Evolutionary conservation across 345 rosid species (phyloP).

Genomic region (Erucastrum elatum): DNA sequence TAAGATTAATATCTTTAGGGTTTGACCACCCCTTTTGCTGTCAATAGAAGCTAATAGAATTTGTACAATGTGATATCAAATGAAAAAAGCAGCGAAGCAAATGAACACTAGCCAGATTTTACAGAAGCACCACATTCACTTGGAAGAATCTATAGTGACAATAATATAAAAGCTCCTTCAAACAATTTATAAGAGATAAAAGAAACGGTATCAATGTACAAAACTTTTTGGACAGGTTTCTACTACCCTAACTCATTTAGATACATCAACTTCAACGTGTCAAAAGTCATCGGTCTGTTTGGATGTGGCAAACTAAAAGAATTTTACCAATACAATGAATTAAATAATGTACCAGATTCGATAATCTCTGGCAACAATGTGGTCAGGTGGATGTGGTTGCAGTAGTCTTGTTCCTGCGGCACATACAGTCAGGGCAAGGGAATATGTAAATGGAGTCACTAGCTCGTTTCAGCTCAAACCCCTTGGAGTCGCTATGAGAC

Average conservation of each 20-base stretch:
- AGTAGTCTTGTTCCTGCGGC: slow-evolving; percentile 58
- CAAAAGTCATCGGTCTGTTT: background rate
- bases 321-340: slow-evolving; percentile 23
- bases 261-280: slow-evolving; percentile 29
- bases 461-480: slow-evolving; percentile 79
- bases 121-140: slow-evolving; percentile 2
- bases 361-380: slow-evolving; percentile 5
- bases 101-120: background rate
- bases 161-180: background rate
- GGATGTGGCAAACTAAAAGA: slow-evolving; percentile 29
- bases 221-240: slow-evolving; percentile 5
- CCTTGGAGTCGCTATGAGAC: slow-evolving; percentile 84
- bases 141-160: background rate
- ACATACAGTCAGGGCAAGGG: slow-evolving; percentile 98
- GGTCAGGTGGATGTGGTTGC: slow-evolving; percentile 30
- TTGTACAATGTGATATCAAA: background rate
- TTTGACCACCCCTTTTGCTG: background rate
- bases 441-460: slow-evolving; percentile 76
- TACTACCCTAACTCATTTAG: background rate
- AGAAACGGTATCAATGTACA: slow-evolving; percentile 26
- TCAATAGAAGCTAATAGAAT: background rate
- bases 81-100: background rate
- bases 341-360: slow-evolving; percentile 20
- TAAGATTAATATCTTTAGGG: background rate
- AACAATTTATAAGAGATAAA: background rate